Evolutionary conservation across 2,329 filamentous ascomycete species (phyloP), one percentile per base, ranked within the genome.

Genomic region (Cercospora brassicicola): DNA sequence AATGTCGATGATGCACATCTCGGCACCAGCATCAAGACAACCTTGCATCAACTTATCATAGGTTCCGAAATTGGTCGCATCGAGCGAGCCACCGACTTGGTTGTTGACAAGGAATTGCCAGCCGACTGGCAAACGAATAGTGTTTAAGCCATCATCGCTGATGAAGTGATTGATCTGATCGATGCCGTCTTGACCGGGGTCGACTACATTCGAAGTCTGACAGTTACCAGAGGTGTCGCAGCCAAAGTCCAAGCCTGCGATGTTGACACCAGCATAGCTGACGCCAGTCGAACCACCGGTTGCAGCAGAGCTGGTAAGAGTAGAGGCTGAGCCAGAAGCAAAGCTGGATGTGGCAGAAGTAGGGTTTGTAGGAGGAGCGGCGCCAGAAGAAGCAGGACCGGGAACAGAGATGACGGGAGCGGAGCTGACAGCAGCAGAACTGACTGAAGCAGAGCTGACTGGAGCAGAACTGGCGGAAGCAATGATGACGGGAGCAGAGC

Each of bases 81-180:
- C 71, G 59, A 74, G 65, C 11, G 73, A 70, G 26, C 76, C 76
- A 42, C 76, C 76, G 36, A 77, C 70, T 45, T 73, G 65, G 64
- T 69, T 67, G 68, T 73, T 72, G 31, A 75, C 65, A 10, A 76
- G 71, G 64, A 69, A 74, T 60, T 76, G 74, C 74, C 74, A 76
- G 59, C 69, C 67, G 1, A 87, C 83, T 0, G 86, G 85, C 10
- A 90, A 79, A 48, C 87, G 84, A 76, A 88, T 85, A 55, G 86
- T 79, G 74, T 88, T 88, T 64, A 89, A 79, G 59, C 81, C 80
- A 57, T 85, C 81, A 59, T 85, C 81, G n/a, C 81, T 81, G 63
- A 83, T 79, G 70, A 88, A 89, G 73, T 89, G 87, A 65, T 84
- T 78, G 82, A 88, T 87, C 73, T 87, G 85, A 69, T 67, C 53